Evolutionary conservation across 768 basidiomycete genomes (phyloP).

Genomic region (Lentinula detonsa): DNA sequence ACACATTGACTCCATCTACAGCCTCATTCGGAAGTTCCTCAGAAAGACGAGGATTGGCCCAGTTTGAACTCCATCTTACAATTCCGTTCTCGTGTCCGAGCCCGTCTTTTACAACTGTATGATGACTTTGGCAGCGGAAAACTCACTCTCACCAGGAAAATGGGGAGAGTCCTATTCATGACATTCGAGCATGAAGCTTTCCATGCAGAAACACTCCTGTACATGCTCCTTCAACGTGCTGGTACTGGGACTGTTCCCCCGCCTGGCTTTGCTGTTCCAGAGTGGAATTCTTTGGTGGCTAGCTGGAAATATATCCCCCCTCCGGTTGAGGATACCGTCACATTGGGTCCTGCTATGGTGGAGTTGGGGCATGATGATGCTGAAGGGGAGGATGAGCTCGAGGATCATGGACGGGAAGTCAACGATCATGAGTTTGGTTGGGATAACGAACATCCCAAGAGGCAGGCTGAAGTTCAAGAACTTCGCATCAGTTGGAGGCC

Average conservation of each 20-base stretch:
- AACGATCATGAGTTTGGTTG: slow-evolving; percentile 76
- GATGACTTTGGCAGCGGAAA: slow-evolving; percentile 52
- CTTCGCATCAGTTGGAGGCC: slow-evolving; percentile 85
- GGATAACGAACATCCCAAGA: slow-evolving; percentile 87
- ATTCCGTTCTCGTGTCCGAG: slow-evolving; percentile 75
- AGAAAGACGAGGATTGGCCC: slow-evolving; percentile 83
- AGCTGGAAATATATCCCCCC: slow-evolving; percentile 44
- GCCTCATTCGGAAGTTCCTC: slow-evolving; percentile 88
- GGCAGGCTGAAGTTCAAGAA: slow-evolving; percentile 49
- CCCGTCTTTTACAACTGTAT: slow-evolving; percentile 69
- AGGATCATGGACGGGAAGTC: slow-evolving; percentile 28
- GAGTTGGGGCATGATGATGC: slow-evolving; percentile 78
- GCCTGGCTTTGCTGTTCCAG: slow-evolving; percentile 62
- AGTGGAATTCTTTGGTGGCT: slow-evolving; percentile 52
- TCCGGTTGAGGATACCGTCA: slow-evolving; percentile 38
- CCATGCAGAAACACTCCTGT: slow-evolving; percentile 89
- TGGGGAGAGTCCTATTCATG: slow-evolving; percentile 84
- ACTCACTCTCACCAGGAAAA: slow-evolving; percentile 51
- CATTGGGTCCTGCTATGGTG: slow-evolving; percentile 53
- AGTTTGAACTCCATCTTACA: slow-evolving; percentile 57
- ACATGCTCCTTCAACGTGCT: slow-evolving; percentile 86
- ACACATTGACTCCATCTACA: slow-evolving; percentile 21
- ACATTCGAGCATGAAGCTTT: slow-evolving; percentile 86
- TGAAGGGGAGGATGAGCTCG: slow-evolving; percentile 58
- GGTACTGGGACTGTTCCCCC: slow-evolving; percentile 79